Conservation (phyloP, 2,329 filamentous ascomycete species). For the Tolypocladium ophioglossoides region DNA sequence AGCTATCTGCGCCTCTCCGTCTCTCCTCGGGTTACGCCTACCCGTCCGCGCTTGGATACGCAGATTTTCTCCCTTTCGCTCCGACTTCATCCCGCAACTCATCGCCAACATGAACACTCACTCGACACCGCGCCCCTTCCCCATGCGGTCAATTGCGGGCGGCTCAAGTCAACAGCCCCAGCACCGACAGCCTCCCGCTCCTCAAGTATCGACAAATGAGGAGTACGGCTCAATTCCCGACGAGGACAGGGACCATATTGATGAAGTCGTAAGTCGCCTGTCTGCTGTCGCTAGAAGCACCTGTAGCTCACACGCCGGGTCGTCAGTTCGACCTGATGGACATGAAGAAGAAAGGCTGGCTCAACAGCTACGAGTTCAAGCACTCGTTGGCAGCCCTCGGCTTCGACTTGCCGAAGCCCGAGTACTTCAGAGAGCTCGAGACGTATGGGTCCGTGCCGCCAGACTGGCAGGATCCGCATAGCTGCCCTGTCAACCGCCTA, state of each 20-base stretch:
- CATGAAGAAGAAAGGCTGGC: slow-evolving; percentile 84
- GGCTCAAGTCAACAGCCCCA: slow-evolving; percentile 20
- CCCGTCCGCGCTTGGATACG: background rate
- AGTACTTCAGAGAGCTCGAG: slow-evolving; percentile 72
- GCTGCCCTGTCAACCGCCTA: slow-evolving; percentile 31
- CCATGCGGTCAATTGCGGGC: slow-evolving; percentile 21
- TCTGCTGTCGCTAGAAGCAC: background rate
- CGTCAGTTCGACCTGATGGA: slow-evolving; percentile 85
- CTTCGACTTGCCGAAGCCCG: slow-evolving; percentile 79
- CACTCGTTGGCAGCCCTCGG: slow-evolving; percentile 92
- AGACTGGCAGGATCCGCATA: slow-evolving; percentile 38
- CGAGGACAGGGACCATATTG: slow-evolving; percentile 86
- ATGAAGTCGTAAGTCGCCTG: slow-evolving; percentile 64
- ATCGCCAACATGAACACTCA: slow-evolving; percentile 23
- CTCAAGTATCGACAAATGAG: slow-evolving; percentile 25
- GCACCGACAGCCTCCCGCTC: slow-evolving; percentile 19
- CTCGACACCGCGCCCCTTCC: slow-evolving; percentile 25
- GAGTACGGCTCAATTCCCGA: slow-evolving; percentile 51
- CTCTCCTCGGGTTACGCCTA: background rate
- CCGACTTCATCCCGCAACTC: background rate
- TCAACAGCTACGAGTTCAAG: slow-evolving; percentile 97
- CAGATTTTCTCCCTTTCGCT: background rate
- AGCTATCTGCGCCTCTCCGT: background rate
- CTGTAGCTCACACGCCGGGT: slow-evolving; percentile 7
- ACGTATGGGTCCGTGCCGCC: slow-evolving; percentile 66